Evolutionary conservation across 495 filamentous ascomycete species (phyloP).

Genomic region (Oidiodendron maius): DNA sequence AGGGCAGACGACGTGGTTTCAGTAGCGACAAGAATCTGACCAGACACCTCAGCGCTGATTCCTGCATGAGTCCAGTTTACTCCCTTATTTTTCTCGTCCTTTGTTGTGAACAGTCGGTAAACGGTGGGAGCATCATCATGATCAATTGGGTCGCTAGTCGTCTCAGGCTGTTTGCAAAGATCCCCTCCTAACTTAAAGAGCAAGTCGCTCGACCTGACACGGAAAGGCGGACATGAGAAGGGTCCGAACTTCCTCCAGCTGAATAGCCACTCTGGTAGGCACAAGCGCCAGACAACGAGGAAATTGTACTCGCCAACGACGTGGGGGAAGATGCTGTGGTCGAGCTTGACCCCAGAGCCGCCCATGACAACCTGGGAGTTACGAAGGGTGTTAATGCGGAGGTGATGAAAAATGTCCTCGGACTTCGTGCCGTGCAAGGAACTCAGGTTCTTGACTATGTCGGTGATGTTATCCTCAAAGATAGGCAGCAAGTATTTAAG

Average conservation of each 20-base stretch:
- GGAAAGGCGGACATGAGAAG: background rate
- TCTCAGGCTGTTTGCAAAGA: too few relatives aligned
- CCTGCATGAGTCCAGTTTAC: background rate
- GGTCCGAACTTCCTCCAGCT: background rate
- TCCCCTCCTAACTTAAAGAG: background rate
- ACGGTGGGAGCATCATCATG: too few relatives aligned
- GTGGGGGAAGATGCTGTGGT: background rate
- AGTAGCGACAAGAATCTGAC: conserved; percentile 3
- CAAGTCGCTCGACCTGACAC: background rate
- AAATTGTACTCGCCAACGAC: conserved; percentile 1
- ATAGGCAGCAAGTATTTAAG: background rate
- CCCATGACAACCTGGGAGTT: background rate
- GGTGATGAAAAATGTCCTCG: background rate
- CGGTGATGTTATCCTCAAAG: background rate
- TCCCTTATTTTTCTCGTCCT: background rate
- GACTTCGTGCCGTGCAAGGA: background rate
- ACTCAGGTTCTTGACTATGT: background rate
- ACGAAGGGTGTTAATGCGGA: background rate
- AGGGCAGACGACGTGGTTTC: conserved; percentile 1
- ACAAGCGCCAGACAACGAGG: background rate
- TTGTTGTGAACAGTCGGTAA: too few relatives aligned
- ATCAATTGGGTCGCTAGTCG: too few relatives aligned
- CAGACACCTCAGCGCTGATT: background rate
- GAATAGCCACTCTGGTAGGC: conserved; percentile 1
- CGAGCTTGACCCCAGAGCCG: background rate